Base-by-base conservation (phyloP, 345 rosid species). In the Cochlearia excelsa region DNA sequence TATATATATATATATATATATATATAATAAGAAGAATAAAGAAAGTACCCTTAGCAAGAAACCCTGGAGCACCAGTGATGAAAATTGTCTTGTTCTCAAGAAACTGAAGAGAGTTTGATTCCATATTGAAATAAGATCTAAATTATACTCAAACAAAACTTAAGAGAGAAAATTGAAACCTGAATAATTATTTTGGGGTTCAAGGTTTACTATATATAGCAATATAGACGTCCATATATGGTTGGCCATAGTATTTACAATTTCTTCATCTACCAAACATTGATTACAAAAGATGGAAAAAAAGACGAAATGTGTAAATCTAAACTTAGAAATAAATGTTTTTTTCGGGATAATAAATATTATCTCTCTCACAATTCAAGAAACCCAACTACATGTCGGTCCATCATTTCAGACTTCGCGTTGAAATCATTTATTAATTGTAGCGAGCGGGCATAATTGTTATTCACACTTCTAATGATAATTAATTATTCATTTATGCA, bases 41-140 rank as follows among this genome's bases (percentile, higher is more conserved):
- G 50, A 33, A 34, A 42, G 43, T 62, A 73, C 78, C 63, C 44
- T 80, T 80, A 34, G 72, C 84, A 37, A 80, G 71, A 49, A 77
- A 80, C 9, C 84, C 84, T 50, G 84, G 70, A 42, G 71, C 76
- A 10, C 84, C 84, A 26, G 78, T 75, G 63, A 80, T 60, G 51
- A 80, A 52, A 57, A 77, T 64, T 10, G 70, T 72, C 68, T 80
- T 80, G 44, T 70, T 50, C 50, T 49, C 67, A 7, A 80, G 65
- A 67, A 72, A 75, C 9, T 54, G 58, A 56, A 66, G 23, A 48
- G 56, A 65, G 8, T 59, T 71, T 8, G 45, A 52, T 16, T 71
- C 75, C 66, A 71, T 65, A 35, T 49, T 56, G 74, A 49, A 62
- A 54, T 4, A 47, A 37, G 40, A 16, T 16, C 23, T 16, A 37